Evolutionary conservation across 2,329 filamentous ascomycete species (phyloP).

Genomic region (Colletotrichum abscissum): DNA sequence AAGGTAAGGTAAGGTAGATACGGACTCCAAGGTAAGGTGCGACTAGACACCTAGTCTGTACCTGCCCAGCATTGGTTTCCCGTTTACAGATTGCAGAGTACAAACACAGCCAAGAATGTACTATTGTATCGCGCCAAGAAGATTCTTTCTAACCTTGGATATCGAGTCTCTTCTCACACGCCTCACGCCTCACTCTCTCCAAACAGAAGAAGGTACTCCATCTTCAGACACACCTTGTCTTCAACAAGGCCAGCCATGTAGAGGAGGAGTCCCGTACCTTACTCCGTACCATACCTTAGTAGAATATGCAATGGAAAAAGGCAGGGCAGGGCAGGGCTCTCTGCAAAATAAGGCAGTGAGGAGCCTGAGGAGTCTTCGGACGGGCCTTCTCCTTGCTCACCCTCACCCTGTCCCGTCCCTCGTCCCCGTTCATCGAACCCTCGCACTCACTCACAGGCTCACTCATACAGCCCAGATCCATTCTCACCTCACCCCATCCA

Average conservation of each 20-base stretch:
- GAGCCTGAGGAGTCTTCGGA: background rate
- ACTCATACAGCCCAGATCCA: background rate
- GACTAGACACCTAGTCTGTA: background rate
- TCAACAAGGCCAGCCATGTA: background rate
- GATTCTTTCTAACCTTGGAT: background rate
- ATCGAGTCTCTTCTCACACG: background rate
- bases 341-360: background rate
- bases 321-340: slow-evolving; percentile 1
- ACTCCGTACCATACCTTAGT: too few relatives aligned
- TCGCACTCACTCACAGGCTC: background rate
- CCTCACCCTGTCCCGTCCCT: background rate
- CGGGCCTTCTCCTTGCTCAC: background rate
- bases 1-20: too few relatives aligned
- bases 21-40: too few relatives aligned
- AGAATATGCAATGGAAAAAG: background rate
- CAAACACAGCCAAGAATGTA: background rate
- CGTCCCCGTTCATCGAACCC: background rate
- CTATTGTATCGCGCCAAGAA: background rate
- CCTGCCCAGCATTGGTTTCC: background rate
- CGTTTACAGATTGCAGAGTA: background rate
- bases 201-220: background rate
- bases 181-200: slow-evolving; percentile 4
- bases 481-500: slow-evolving; percentile 13
- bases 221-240: background rate
- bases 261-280: background rate